phyloP scores from a whole-genome alignment of 106 monocot species.

The Dendrobium chrysotoxum region DNA sequence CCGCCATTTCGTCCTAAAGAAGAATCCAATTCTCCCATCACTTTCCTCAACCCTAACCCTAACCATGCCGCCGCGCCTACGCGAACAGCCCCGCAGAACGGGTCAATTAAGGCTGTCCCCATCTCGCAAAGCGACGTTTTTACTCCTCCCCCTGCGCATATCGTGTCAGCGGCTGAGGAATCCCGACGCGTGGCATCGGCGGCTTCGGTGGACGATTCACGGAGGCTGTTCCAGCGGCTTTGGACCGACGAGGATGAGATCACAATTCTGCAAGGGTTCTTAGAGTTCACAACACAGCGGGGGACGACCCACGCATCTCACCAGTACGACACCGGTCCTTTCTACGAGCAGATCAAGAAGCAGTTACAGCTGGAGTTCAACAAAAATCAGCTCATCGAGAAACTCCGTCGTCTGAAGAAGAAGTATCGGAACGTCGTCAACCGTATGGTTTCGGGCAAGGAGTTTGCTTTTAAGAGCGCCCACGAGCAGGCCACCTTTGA shows the following conservation, averaged over 20 bases:
- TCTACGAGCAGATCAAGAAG: conserved; percentile 89
- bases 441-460: conserved; percentile 47
- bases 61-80: neutral
- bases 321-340: conserved; percentile 97
- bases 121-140: neutral
- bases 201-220: conserved; percentile 35
- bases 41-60: conserved; percentile 16
- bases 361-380: conserved; percentile 82
- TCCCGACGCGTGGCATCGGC: neutral
- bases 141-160: conserved; percentile 4
- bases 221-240: conserved; percentile 85
- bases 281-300: conserved; percentile 78
- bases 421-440: conserved; percentile 78
- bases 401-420: conserved; percentile 90
- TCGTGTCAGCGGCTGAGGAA: neutral
- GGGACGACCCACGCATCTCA: conserved; percentile 71
- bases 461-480: conserved; percentile 56
- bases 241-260: conserved; percentile 98
- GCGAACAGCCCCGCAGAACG: conserved; percentile 17
- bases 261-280: conserved; percentile 67
- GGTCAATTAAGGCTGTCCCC: conserved; percentile 5
- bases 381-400: conserved; percentile 97
- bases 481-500: conserved; percentile 84
- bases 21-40: neutral
- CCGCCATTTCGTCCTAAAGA: neutral